Conservation (phyloP, 805 yeast genomes). For the Lachancea kluyveri region DNA sequence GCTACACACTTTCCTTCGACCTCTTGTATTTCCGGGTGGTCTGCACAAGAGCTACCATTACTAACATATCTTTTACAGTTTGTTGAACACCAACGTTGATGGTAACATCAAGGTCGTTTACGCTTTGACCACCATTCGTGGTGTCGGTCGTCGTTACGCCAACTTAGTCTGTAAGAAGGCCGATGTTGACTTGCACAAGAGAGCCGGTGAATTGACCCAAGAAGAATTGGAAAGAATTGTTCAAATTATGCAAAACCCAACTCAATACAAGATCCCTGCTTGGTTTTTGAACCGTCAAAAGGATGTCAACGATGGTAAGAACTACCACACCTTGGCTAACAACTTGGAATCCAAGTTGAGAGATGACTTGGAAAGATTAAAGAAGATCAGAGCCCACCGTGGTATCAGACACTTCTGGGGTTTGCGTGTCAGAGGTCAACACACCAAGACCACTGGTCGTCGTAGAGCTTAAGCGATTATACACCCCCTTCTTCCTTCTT, state of each 20-base stretch:
- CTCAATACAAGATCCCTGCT: conserved; percentile 98
- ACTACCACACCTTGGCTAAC: conserved; percentile 98
- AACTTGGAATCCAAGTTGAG: conserved; percentile 98
- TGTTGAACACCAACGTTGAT: conserved; percentile 99
- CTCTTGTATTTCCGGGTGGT: too few relatives aligned
- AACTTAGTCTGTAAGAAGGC: conserved; percentile 99
- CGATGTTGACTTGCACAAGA: conserved; percentile 95
- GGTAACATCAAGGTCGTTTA: conserved; percentile 99
- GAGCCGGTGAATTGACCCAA: conserved; percentile 99
- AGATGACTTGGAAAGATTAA: conserved; percentile 99
- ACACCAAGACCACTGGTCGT: conserved; percentile 99
- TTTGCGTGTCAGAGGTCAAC: conserved; percentile 99
- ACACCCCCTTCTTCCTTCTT: conserved; percentile 1
- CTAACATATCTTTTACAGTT: conserved; percentile 47
- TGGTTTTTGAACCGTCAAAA: conserved; percentile 99
- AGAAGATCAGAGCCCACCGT: conserved; percentile 99
- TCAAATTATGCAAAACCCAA: conserved; percentile 99
- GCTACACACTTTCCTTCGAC: too few relatives aligned
- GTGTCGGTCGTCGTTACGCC: conserved; percentile 99
- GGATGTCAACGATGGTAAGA: conserved; percentile 98
- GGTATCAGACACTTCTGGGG: conserved; percentile 99
- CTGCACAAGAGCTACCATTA: too few relatives aligned
- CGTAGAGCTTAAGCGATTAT: conserved; percentile 42
- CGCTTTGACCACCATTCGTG: conserved; percentile 99
- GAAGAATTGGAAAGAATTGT: conserved; percentile 99